Base-by-base conservation (phyloP, 1,284 basidiomycete genomes). In the Athelia sp. region DNA sequence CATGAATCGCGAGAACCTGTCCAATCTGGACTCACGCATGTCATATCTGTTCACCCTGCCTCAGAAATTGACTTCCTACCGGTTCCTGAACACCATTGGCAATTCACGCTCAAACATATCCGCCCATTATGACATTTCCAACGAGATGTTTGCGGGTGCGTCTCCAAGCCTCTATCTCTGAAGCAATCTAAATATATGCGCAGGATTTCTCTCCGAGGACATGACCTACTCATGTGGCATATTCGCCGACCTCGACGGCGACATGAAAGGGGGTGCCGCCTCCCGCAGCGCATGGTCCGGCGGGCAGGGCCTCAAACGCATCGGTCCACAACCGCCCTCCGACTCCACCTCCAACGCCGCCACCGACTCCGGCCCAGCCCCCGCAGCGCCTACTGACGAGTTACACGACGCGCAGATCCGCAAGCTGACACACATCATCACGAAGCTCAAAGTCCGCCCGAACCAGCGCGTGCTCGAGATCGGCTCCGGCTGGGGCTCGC, bases 211-310 rank as follows among this genome's bases (percentile, higher is more conserved):
- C 22, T 84, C 81, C 1, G 62, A 72, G 48, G 88, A 92, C 62
- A 91, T 93, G 88, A 90, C 84, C 15, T 91, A 92, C 63, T 87
- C 84, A 0, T 90, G 83, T 59, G 87, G 78, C 3, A 85, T 89
- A 54, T 90, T 84, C 60, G 68, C 78, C 14, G 77, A 82, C 29
- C 66, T 86, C 1, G 80, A 88, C 56, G 76, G 73, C 3, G 86
- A 89, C 58, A 64, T 87, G 26, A 66, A 66, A 35, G 48, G 53
- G 15, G 66, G 58, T 19, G 47, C 53, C 31, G 55, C 54, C n/a
- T 22, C 40, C 38, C 52, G 57, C 15, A 58, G 55, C 18, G 55
- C 57, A 48, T 68, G 67, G 64, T 69, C 61, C 44, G 68, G 67
- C n/a, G 67, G 66, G 2, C 62, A 71, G 46, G 61, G 60, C 6